Conservation (phyloP, 73 alveolate species). For the Strombidium stylifer region DNA sequence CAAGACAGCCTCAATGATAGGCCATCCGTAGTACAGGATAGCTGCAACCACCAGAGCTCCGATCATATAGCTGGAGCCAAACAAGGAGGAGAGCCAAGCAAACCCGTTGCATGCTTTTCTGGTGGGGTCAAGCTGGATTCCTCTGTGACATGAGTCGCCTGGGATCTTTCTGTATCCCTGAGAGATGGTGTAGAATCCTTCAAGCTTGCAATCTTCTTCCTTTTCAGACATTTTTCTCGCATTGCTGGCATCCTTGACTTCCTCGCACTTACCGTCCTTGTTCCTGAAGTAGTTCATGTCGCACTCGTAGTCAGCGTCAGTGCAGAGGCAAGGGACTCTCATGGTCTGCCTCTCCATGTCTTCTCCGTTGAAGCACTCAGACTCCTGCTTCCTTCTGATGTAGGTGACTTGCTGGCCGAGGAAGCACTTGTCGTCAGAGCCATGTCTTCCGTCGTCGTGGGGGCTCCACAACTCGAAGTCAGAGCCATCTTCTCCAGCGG, state of each 20-base stretch:
- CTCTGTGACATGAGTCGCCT: conserved; percentile 83
- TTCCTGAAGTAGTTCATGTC: conserved; percentile 73
- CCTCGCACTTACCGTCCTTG: conserved; percentile 55
- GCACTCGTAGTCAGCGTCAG: conserved; percentile 87
- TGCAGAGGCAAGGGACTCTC: conserved; percentile 67
- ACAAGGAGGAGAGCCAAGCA: not conserved
- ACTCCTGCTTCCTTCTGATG: conserved; percentile 83
- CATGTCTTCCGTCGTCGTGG: conserved; percentile 48
- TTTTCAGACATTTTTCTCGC: not conserved
- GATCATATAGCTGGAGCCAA: conserved; percentile 1
- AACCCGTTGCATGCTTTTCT: conserved; percentile 56
- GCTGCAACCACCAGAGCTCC: conserved; percentile 17
- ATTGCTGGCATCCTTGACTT: not conserved
- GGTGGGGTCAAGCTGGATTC: conserved; percentile 62
- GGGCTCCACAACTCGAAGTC: conserved; percentile 86
- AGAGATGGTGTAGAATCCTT: conserved; percentile 46
- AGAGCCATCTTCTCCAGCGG: conserved; percentile 60
- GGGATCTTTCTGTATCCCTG: conserved; percentile 85
- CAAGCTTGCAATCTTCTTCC: conserved; percentile 9
- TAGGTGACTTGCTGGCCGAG: conserved; percentile 69
- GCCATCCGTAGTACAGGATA: conserved; percentile 39
- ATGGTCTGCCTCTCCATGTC: conserved; percentile 47
- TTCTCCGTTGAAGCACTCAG: conserved; percentile 84
- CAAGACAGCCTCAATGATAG: conserved; percentile 23
- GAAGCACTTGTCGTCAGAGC: conserved; percentile 53